A percentile compares a stretch with the other conserved stretches of the same genome.
phyloP scores from a whole-genome alignment of 2,329 filamentous ascomycete species.

The Thielaviopsis ethacetica region DNA sequence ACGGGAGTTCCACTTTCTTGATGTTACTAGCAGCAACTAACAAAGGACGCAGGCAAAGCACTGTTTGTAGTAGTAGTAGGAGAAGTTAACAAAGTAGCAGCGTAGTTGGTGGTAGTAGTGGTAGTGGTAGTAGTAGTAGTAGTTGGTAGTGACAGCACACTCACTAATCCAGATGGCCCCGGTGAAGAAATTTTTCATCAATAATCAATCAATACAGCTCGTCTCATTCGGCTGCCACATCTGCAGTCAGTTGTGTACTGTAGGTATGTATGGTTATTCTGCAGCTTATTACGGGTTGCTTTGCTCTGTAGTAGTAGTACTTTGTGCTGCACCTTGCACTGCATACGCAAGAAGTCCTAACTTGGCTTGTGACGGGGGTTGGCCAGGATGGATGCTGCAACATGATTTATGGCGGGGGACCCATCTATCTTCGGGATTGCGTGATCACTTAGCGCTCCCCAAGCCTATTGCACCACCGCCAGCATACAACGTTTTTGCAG shows the following conservation, averaged over 20 bases:
- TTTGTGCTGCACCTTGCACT: no score
- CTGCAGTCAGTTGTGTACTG: background rate
- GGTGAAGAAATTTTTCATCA: background rate
- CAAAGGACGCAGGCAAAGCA: background rate
- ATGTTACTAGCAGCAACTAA: background rate
- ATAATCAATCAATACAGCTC: background rate
- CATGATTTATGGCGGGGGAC: slow-evolving; percentile 3
- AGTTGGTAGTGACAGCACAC: background rate
- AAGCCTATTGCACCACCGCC: slow-evolving; percentile 12
- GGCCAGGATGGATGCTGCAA: background rate
- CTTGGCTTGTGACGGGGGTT: slow-evolving; percentile 3
- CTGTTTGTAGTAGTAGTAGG: background rate
- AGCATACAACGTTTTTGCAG: slow-evolving; percentile 6
- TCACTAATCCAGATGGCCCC: background rate
- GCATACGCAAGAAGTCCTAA: no score
- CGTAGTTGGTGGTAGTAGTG: background rate
- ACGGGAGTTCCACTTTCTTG: background rate
- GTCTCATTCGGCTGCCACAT: background rate
- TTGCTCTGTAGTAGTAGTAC: no score
- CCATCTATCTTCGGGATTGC: slow-evolving; percentile 11
- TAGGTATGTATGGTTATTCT: no score
- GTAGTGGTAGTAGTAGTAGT: background rate
- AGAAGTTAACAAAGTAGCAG: background rate
- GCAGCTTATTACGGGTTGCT: no score
- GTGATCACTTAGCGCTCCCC: slow-evolving; percentile 12